Evolutionary conservation across 345 rosid genomes (phyloP).

Genomic region (Camelina sativa): DNA sequence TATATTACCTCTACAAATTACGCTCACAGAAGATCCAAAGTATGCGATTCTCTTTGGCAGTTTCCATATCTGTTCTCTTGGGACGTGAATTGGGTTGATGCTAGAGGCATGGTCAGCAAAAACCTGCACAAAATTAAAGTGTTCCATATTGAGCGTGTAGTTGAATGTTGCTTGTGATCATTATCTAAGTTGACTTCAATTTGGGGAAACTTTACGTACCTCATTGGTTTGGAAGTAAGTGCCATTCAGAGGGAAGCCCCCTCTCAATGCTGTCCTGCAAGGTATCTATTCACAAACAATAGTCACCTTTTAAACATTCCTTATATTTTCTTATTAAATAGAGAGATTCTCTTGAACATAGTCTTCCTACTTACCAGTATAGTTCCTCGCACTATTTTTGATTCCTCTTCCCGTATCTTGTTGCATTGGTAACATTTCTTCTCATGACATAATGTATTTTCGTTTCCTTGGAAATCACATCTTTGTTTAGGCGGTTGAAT

Average conservation of each 20-base stretch:
- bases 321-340: conserved; percentile 8
- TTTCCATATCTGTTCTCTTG: conserved; percentile 69
- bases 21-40: conserved; percentile 83
- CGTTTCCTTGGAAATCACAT: conserved; percentile 56
- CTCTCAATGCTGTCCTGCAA: conserved; percentile 93
- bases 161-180: not conserved
- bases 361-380: conserved; percentile 72
- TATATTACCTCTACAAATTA: conserved; percentile 75
- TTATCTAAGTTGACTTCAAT: not conserved
- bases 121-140: conserved; percentile 58
- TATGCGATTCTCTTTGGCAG: conserved; percentile 64
- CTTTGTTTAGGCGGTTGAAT: conserved; percentile 57
- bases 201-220: conserved; percentile 45
- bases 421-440: conserved; percentile 72
- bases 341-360: not conserved
- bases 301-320: not conserved
- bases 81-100: conserved; percentile 69
- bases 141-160: not conserved
- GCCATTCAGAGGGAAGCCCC: conserved; percentile 90
- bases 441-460: conserved; percentile 55
- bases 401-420: conserved; percentile 62
- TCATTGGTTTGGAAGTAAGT: conserved; percentile 96
- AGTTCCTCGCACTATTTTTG: conserved; percentile 83
- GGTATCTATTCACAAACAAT: conserved; percentile 63
- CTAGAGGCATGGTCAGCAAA: conserved; percentile 94